These are phyloP conservation scores for Pseudozyma pruni DNA, from an alignment of 1,284 basidiomycete species.

Conservation along the genomic window DNA sequence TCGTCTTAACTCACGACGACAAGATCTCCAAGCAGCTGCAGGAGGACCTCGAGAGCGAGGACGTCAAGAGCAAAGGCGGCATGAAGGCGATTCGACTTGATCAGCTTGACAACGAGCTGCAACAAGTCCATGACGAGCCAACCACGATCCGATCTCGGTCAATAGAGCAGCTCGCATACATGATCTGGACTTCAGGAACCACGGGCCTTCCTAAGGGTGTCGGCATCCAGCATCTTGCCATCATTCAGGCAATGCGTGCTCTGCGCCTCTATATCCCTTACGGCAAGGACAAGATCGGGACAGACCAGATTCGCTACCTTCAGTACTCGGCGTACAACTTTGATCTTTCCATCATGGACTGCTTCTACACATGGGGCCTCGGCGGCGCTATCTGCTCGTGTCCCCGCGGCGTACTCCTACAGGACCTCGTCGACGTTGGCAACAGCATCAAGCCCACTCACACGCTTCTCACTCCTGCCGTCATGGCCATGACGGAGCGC, in stretches of 20 bases:
- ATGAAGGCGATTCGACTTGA: slow-evolving; percentile 55
- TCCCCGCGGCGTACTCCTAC: slow-evolving; percentile 54
- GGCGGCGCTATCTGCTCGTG: slow-evolving; percentile 65
- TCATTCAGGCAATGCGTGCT: slow-evolving; percentile 65
- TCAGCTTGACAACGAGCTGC: slow-evolving; percentile 38
- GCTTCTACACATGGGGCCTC: slow-evolving; percentile 66
- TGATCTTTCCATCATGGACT: slow-evolving; percentile 67
- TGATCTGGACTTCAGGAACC: slow-evolving; percentile 69
- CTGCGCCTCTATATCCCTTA: slow-evolving; percentile 64
- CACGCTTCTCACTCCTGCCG: slow-evolving; percentile 67
- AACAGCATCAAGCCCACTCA: slow-evolving; percentile 62
- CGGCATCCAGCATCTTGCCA: slow-evolving; percentile 64
- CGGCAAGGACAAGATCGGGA: slow-evolving; percentile 42
- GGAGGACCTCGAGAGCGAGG: slow-evolving; percentile 35
- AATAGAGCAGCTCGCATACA: slow-evolving; percentile 61
- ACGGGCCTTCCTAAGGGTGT: slow-evolving; percentile 68
- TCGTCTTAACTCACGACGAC: slow-evolving; percentile 53
- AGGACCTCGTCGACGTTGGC: slow-evolving; percentile 56
- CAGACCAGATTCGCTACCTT: slow-evolving; percentile 61
- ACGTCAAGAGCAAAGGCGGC: slow-evolving; percentile 21
- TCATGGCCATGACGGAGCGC: slow-evolving; percentile 68
- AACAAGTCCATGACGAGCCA: background rate
- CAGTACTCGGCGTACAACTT: slow-evolving; percentile 68
- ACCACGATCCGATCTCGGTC: slow-evolving; percentile 24
- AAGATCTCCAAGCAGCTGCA: slow-evolving; percentile 38